phyloP scores from a whole-genome alignment of 2,329 filamentous ascomycete genomes.

The Botryotinia narcissicola region DNA sequence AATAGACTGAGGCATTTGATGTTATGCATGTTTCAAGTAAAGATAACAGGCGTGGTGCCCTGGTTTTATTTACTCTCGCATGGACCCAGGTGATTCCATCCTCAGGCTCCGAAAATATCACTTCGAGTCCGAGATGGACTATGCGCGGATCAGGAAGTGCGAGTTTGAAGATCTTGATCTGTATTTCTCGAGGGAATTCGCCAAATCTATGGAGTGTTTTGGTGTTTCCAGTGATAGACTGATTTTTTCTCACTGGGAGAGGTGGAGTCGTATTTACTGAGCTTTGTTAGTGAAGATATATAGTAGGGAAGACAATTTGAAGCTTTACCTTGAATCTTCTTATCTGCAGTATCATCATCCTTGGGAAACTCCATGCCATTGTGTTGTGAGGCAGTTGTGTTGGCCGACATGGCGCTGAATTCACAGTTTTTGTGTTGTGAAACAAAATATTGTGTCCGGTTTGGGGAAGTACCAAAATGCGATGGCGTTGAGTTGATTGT shows the following conservation, averaged over 20 bases:
- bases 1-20: background rate
- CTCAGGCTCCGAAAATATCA: background rate
- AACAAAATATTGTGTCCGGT: background rate
- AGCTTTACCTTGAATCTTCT: background rate
- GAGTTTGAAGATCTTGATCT: background rate
- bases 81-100: too few relatives aligned
- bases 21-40: background rate
- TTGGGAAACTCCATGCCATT: background rate
- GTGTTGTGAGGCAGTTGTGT: background rate
- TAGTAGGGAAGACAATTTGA: background rate
- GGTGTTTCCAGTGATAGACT: background rate
- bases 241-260: background rate
- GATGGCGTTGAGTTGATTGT: background rate
- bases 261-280: background rate
- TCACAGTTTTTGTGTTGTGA: background rate
- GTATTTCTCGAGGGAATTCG: background rate
- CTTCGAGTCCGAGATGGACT: background rate
- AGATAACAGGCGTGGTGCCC: background rate
- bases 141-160: background rate
- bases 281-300: background rate
- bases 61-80: fast-evolving
- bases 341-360: background rate
- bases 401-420: background rate
- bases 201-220: background rate
- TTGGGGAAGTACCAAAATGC: background rate